These are phyloP conservation scores for Osmanthus fragrans DNA, from an alignment of 257 asterid genomes.

Conservation along the genomic window DNA sequence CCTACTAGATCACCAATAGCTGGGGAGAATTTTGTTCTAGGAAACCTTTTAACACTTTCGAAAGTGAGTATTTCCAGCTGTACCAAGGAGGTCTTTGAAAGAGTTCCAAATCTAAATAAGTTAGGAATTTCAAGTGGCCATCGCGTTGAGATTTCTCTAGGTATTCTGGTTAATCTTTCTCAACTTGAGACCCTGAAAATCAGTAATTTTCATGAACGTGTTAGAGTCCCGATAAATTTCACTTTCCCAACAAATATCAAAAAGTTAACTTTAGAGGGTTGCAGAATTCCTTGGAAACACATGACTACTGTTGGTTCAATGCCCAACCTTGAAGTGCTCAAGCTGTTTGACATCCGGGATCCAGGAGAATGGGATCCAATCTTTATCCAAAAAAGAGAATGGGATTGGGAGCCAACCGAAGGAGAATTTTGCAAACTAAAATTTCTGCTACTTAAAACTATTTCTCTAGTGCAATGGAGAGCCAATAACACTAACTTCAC, in stretches of 20 bases:
- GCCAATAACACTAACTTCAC: constrained; percentile 9
- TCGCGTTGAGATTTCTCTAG: not conserved
- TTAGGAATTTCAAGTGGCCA: constrained; percentile 12
- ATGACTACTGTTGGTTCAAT: constrained; percentile 18
- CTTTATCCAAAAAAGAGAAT: too few relatives aligned
- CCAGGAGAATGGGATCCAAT: too few relatives aligned
- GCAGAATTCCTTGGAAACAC: not conserved
- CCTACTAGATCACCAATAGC: not conserved
- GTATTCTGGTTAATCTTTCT: constrained; percentile 10
- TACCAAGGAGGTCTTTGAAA: constrained; percentile 12
- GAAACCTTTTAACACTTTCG: constrained; percentile 12
- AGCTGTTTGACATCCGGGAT: too few relatives aligned
- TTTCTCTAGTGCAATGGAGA: constrained; percentile 11
- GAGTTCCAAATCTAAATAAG: constrained; percentile 16
- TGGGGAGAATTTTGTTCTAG: constrained; percentile 2
- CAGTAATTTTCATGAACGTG: too few relatives aligned
- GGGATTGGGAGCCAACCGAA: constrained; percentile 18
- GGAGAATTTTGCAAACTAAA: constrained; percentile 22
- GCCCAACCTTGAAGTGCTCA: constrained; percentile 22
- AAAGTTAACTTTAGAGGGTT: not conserved
- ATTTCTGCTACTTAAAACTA: not conserved
- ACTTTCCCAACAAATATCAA: constrained; percentile 19
- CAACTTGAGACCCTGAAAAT: constrained; percentile 17
- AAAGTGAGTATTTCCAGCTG: not conserved
- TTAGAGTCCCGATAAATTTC: not conserved